These are phyloP conservation scores for Colletotrichum australisinense DNA, from an alignment of 2,329 filamentous ascomycete genomes.

Conservation along the genomic window DNA sequence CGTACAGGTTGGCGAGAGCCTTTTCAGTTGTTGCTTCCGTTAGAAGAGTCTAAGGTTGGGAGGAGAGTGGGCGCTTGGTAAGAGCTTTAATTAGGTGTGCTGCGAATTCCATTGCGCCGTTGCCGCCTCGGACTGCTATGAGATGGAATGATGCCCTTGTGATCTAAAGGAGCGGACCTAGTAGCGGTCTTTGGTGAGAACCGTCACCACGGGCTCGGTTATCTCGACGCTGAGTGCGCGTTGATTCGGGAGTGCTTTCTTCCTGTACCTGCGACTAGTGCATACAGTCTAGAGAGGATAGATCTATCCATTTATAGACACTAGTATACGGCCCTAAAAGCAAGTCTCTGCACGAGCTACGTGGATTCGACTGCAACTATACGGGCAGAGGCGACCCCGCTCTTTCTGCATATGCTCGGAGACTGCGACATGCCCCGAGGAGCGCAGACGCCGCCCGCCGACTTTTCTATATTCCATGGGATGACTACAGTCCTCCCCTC, in stretches of 20 bases:
- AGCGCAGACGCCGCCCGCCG: slow-evolving; percentile 29
- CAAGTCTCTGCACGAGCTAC: too few species aligned
- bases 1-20: not conserved
- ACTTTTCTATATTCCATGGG: not conserved
- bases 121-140: slow-evolving; percentile 39
- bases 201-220: too few species aligned
- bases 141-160: too few species aligned
- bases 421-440: slow-evolving; percentile 14
- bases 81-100: slow-evolving; percentile 37
- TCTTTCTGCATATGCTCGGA: not conserved
- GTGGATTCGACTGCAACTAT: too few species aligned
- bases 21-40: not conserved
- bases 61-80: not conserved
- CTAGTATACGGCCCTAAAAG: too few species aligned
- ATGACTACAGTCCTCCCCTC: not conserved
- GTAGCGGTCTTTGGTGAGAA: too few species aligned
- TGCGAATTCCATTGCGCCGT: slow-evolving; percentile 39
- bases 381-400: too few species aligned
- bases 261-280: too few species aligned
- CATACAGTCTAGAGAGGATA: too few species aligned
- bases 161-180: accelerated
- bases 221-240: too few species aligned
- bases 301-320: too few species aligned
- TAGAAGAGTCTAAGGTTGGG: not conserved
- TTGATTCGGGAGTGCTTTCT: too few species aligned